These are phyloP conservation scores for Euptelea pleiosperma DNA, from an alignment of 164 flowering plant genomes.

Conservation along the genomic window DNA sequence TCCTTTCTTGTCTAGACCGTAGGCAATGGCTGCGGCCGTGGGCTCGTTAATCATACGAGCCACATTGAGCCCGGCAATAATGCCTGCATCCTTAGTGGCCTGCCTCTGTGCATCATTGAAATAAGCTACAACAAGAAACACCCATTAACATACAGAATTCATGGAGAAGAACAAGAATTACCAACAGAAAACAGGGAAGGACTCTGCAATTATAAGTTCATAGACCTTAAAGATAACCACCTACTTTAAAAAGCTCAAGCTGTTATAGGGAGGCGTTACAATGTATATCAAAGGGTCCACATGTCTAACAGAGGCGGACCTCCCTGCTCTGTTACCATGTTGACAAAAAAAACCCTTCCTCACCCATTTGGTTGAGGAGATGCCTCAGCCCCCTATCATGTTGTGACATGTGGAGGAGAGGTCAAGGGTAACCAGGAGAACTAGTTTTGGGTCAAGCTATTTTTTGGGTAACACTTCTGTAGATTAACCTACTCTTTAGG, in stretches of 20 bases:
- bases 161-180: neutral
- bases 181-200: too few relatives aligned
- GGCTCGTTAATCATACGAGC: slow-evolving; percentile 56
- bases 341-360: neutral
- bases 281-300: too few relatives aligned
- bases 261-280: too few relatives aligned
- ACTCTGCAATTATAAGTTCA: neutral
- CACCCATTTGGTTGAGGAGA: too few relatives aligned
- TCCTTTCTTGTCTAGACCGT: slow-evolving; percentile 46
- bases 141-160: neutral
- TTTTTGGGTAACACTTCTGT: too few relatives aligned
- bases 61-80: slow-evolving; percentile 52
- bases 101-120: slow-evolving; percentile 64
- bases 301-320: too few relatives aligned
- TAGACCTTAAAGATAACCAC: neutral
- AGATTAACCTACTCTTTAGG: too few relatives aligned
- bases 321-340: too few relatives aligned
- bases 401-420: too few relatives aligned
- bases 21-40: slow-evolving; percentile 56
- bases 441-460: too few relatives aligned
- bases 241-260: neutral
- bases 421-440: too few relatives aligned
- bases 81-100: slow-evolving; percentile 57
- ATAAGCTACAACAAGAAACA: slow-evolving; percentile 31
- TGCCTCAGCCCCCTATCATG: too few relatives aligned